Evolutionary conservation across 2,329 filamentous ascomycete genomes (phyloP), one percentile per base, ranked within the genome.

Genomic region (Pseudohalonectria lignicola): DNA sequence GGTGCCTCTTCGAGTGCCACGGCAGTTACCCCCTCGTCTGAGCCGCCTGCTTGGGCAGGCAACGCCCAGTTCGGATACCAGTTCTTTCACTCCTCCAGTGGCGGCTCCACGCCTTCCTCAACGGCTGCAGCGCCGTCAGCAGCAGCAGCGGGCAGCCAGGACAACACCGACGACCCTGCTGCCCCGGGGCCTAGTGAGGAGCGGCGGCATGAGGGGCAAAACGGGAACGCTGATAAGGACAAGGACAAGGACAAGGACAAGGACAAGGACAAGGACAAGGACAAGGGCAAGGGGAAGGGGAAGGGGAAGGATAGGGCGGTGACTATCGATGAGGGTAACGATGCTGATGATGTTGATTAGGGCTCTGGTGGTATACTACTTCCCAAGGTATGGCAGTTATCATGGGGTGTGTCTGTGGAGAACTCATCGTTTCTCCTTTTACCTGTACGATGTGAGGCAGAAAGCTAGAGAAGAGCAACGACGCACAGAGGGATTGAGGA

Each of bases 211-310:
- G 16, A 17, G 23, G 4, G 19, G 10, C 10, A 28, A 15, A 37
- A 18, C 34, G 11, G 39, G 35, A 25, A n/a, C 36, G n/a, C 36
- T 34, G 29, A 23, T 15, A 39, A 29, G 23, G 61, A 60, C 8
- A 71, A 67, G 45, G 63, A 53, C 2, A 67, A 53, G 41, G 63
- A 45, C 4, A 67, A 56, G 10, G 67, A 66, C 4, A 57, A 72
- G 5, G 65, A 69, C 45, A 67, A 70, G 39, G 59, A 51, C 9
- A 49, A 48, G 3, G 62, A 65, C n/a, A n/a, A n/a, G n/a, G n/a
- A n/a, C n/a, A n/a, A n/a, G n/a, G n/a, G n/a, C n/a, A n/a, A n/a
- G n/a, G n/a, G n/a, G n/a, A n/a, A n/a, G n/a, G n/a, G n/a, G n/a
- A n/a, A n/a, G n/a, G n/a, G n/a, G 7, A 71, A 67, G 45, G 63